Conservation (phyloP, 2,329 filamentous ascomycete species). For the Stachybotrys elegans region DNA sequence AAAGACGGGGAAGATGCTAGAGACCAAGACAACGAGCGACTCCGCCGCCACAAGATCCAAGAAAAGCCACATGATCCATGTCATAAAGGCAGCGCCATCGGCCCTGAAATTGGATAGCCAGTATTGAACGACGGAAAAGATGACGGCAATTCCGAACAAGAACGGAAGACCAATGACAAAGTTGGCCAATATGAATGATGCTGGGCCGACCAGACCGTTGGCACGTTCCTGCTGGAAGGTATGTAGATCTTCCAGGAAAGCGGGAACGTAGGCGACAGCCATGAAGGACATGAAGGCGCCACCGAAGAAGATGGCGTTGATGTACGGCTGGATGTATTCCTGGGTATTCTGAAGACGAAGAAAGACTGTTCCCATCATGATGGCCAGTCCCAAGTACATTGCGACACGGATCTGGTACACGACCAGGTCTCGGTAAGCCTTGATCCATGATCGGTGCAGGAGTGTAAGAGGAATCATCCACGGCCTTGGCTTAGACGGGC, state of each 20-base stretch:
- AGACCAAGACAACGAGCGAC: slow-evolving; percentile 73
- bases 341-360: slow-evolving; percentile 65
- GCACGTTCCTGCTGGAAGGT: slow-evolving; percentile 57
- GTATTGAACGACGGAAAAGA: slow-evolving; percentile 74
- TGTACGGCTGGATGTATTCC: slow-evolving; percentile 71
- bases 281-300: slow-evolving; percentile 75
- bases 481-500: slow-evolving; percentile 34
- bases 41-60: slow-evolving; percentile 79
- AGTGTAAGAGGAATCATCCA: slow-evolving; percentile 56
- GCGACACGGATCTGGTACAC: slow-evolving; percentile 77
- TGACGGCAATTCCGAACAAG: slow-evolving; percentile 68
- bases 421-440: slow-evolving; percentile 77
- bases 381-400: slow-evolving; percentile 72
- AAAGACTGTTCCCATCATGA: slow-evolving; percentile 89
- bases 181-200: slow-evolving; percentile 70
- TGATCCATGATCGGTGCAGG: slow-evolving; percentile 75
- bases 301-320: slow-evolving; percentile 76
- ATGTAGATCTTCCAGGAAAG: slow-evolving; percentile 59
- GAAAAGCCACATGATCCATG: slow-evolving; percentile 79
- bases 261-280: slow-evolving; percentile 80
- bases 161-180: slow-evolving; percentile 79
- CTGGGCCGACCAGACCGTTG: slow-evolving; percentile 75
- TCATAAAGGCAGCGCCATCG: slow-evolving; percentile 62
- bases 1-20: slow-evolving; percentile 70
- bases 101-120: slow-evolving; percentile 75